Evolutionary conservation across 768 basidiomycete genomes (phyloP).

Genomic region (Kwoniella bestiolae): DNA sequence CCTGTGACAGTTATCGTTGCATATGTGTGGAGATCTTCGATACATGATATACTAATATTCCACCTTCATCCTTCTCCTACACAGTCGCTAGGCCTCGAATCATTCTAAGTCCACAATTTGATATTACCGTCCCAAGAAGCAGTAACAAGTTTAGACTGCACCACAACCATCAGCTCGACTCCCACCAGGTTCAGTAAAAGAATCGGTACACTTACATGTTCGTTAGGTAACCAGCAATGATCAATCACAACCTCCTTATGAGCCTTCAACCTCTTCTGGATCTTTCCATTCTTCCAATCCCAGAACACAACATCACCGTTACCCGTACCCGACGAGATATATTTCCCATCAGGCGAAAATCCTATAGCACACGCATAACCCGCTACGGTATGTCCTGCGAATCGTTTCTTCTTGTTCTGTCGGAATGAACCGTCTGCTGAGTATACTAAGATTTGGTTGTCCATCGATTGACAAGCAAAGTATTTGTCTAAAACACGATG

Average conservation of each 20-base stretch:
- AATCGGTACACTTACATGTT: conserved; percentile 69
- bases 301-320: conserved; percentile 96
- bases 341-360: conserved; percentile 97
- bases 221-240: conserved; percentile 97
- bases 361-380: conserved; percentile 97
- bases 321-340: conserved; percentile 95
- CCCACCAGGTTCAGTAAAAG: neutral
- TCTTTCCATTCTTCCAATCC: conserved; percentile 99
- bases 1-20: neutral
- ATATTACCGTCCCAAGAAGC: conserved; percentile 98
- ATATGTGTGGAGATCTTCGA: neutral
- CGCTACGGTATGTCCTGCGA: conserved; percentile 93
- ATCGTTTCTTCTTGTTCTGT: conserved; percentile 97
- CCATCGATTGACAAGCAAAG: conserved; percentile 94
- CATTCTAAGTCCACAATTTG: conserved; percentile 83
- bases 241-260: conserved; percentile 97
- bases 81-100: neutral
- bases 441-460: conserved; percentile 97
- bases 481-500: conserved; percentile 72
- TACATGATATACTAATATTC: neutral
- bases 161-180: too few species aligned
- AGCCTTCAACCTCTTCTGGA: conserved; percentile 84
- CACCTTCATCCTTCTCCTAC: neutral
- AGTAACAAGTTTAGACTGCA: conserved; percentile 97
- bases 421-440: conserved; percentile 93